Evolutionary conservation across 176 grass and related monocot species (phyloP), one percentile per base, ranked within the genome.

Genomic region (Musa schizocarpa): DNA sequence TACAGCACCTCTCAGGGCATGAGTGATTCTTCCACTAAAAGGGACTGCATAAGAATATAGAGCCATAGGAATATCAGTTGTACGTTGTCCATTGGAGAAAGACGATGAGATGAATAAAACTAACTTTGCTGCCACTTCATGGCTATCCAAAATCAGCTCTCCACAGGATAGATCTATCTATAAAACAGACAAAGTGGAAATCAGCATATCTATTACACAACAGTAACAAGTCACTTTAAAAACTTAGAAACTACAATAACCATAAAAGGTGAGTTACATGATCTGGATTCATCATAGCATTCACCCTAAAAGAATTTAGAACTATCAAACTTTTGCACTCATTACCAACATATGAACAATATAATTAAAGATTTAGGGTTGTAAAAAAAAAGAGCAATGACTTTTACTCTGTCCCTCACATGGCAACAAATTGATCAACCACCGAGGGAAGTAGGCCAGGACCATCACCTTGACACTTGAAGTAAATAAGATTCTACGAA

Each of bases 21-120:
- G 64, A 0, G 88, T 87, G 65, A 98, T 76, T 69, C 64, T 98
- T 73, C 84, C 86, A 59, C 83, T 23, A 81, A 98, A 84, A 55
- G 80, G 51, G 85, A 89, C 73, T 85, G 88, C 84, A 89, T 86
- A 86, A 78, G 80, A 85, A 80, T 87, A 91, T 80, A 98, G 78
- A 74, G 75, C 74, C 13, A 56, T 63, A n/a, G 90, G 94, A 73
- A 85, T 91, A 81, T 91, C 74, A 59, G 74, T 52, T 78, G 79
- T 71, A 52, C 74, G 81, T 58, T 87, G 78, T 54, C 87, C 68
- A 73, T 82, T 74, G 76, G 80, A 88, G 70, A 88, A 85, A 74
- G 82, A 25, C 73, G 82, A 84, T 11, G 84, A 89, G 64, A 98
- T 84, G 79, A 84, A 93, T 49, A 93, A 76, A 50, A 93, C 73